Evolutionary conservation across 176 grass and related monocot genomes (phyloP), one percentile per base, ranked within the genome.

Genomic region (Oryza officinalis): DNA sequence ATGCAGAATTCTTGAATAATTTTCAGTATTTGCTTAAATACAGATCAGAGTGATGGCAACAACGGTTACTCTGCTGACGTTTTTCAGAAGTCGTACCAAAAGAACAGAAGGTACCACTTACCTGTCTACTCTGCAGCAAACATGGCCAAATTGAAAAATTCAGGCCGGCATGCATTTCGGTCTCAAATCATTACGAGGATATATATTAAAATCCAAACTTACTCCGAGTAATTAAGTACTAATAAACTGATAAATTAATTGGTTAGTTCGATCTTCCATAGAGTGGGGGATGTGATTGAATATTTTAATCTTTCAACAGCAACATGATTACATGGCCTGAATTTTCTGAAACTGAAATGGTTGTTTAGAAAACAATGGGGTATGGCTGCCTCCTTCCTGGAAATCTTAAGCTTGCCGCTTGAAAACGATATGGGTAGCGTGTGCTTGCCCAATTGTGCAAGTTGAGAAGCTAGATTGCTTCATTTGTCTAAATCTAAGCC

Each of bases 131-230:
- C 67, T 17, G 57, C 84, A 74, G 35, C 35, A 81, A 76, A 75
- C 78, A 69, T 76, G 63, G 32, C 31, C 13, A 60, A 32, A 54
- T 22, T 61, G 45, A 67, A 28, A 28, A 11, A 37, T n/a, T 32
- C 47, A 75, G 74, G 49, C 63, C 37, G 64, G 86, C 72, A 86
- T 72, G 86, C 72, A 79, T 72, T 72, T 79, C 38, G 6, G 14
- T n/a, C 79, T 77, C 50, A 72, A 71, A 83, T 78, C 28, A 71
- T 83, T 11, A 23, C 38, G 65, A 72, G 1, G 22, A 27, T 17
- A 25, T 6, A 60, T 85, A 85, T 45, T 69, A 12, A 60, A 17
- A n/a, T 12, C 5, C 33, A 35, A 35, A 35, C 33, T 6, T 38
- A 38, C 37, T 38, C 37, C 7, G 37, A 38, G 37, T 38, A 38